Percentiles rank a stretch among this genome's conserved stretches.
Conservation (phyloP, 2,329 filamentous ascomycete species). For the Venturia nashicola region DNA sequence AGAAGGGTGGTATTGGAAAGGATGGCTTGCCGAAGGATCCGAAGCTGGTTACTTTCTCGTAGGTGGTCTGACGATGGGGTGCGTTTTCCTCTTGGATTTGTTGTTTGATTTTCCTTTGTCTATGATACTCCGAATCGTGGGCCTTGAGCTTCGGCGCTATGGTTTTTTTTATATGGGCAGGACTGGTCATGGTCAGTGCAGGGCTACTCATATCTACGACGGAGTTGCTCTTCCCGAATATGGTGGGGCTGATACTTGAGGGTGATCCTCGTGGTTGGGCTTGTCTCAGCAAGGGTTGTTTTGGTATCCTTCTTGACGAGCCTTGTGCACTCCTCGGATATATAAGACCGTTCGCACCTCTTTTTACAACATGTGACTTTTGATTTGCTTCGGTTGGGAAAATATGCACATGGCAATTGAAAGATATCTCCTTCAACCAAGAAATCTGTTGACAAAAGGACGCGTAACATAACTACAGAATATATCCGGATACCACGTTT, state of each 20-base stretch:
- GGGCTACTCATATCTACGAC: neutral
- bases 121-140: neutral
- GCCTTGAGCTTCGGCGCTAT: neutral
- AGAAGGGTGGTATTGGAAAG: conserved; percentile 73
- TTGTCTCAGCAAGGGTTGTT: neutral
- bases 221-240: neutral
- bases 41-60: conserved; percentile 90
- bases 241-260: neutral
- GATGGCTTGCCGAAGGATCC: conserved; percentile 84
- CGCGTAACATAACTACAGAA: too few species aligned
- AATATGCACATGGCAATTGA: too few species aligned
- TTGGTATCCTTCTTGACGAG: neutral
- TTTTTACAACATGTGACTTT: neutral
- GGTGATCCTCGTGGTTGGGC: neutral
- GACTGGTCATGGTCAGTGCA: neutral
- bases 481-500: too few species aligned
- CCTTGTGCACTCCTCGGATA: neutral
- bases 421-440: too few species aligned
- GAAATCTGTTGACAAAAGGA: too few species aligned
- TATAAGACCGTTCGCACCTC: neutral
- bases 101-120: neutral
- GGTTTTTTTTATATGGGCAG: neutral
- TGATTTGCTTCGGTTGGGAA: neutral
- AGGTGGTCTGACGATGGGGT: conserved; percentile 15
- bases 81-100: neutral